phyloP scores from a whole-genome alignment of 2,329 filamentous ascomycete genomes.

The Xylaria sp. region DNA sequence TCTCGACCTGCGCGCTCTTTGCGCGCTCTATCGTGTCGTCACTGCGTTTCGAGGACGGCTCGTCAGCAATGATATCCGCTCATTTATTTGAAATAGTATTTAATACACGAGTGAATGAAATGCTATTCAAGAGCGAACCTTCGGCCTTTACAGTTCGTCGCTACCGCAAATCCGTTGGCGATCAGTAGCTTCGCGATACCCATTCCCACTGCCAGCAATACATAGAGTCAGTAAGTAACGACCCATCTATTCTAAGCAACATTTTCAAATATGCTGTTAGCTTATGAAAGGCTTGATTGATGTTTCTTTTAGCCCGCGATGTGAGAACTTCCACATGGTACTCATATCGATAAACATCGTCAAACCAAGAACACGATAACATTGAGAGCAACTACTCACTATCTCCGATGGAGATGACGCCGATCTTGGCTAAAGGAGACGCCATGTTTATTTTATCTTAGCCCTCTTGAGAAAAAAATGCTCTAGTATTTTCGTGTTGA shows the following conservation, averaged over 20 bases:
- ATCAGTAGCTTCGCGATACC: constrained; percentile 62
- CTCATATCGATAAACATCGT: not conserved
- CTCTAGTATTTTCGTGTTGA: not conserved
- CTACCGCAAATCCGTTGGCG: constrained; percentile 61
- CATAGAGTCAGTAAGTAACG: not conserved
- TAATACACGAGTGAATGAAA: not conserved
- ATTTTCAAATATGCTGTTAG: not conserved
- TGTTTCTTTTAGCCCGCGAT: not conserved
- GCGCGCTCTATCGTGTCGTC: constrained; percentile 69
- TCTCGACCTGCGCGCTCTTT: constrained; percentile 61
- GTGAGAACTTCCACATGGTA: not conserved
- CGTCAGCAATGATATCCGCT: constrained; percentile 11
- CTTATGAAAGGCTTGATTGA: not conserved
- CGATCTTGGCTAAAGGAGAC: constrained; percentile 53
- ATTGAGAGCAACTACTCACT: constrained; percentile 41
- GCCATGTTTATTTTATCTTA: constrained; percentile 38
- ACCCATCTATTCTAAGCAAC: not conserved
- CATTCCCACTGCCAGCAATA: constrained; percentile 54
- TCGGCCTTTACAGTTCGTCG: constrained; percentile 61
- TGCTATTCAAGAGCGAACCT: constrained; percentile 51
- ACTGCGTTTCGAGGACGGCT: constrained; percentile 50
- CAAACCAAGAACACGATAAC: not conserved
- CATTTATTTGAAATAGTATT: too few species aligned
- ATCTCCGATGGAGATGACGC: constrained; percentile 65
- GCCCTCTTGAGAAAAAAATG: not conserved